Conservation (phyloP, 2,329 filamentous ascomycete species). For the Aspergillus hiratsukae region DNA sequence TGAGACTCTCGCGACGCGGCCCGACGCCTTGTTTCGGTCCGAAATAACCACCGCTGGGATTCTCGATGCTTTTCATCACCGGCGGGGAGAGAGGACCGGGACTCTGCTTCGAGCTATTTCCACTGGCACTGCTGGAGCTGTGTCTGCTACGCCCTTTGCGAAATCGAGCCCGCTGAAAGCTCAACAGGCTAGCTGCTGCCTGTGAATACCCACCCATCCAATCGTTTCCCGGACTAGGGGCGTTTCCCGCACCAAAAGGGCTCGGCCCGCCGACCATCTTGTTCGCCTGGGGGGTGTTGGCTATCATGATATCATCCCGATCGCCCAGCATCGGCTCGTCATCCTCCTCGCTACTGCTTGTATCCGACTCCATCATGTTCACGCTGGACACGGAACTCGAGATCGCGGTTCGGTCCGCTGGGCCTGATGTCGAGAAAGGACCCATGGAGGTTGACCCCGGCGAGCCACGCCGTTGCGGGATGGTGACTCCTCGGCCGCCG, state of each 20-base stretch:
- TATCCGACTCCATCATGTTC: conserved; percentile 74
- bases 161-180: conserved; percentile 63
- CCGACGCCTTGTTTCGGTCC: conserved; percentile 45
- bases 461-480: conserved; percentile 55
- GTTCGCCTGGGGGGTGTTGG: conserved; percentile 68
- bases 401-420: conserved; percentile 64
- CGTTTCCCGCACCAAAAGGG: conserved; percentile 43
- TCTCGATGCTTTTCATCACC: conserved; percentile 53
- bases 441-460: conserved; percentile 56
- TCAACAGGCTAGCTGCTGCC: conserved; percentile 71
- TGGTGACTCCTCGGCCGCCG: conserved; percentile 61
- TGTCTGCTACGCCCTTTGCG: conserved; percentile 58
- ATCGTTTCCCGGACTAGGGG: conserved; percentile 53
- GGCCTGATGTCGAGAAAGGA: conserved; percentile 66
- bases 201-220: conserved; percentile 64
- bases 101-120: conserved; percentile 62
- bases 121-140: conserved; percentile 67
- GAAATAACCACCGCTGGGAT: conserved; percentile 51
- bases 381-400: conserved; percentile 80
- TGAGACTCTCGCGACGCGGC: conserved; percentile 79
- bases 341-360: conserved; percentile 65
- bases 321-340: conserved; percentile 61
- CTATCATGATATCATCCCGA: conserved; percentile 72
- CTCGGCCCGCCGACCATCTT: conserved; percentile 49
- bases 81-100: conserved; percentile 76